A percentile compares a stretch with the other conserved stretches of the same genome.
These are phyloP conservation scores for Dryas drummondii DNA, from an alignment of 306 rosid genomes.

Conservation along the genomic window DNA sequence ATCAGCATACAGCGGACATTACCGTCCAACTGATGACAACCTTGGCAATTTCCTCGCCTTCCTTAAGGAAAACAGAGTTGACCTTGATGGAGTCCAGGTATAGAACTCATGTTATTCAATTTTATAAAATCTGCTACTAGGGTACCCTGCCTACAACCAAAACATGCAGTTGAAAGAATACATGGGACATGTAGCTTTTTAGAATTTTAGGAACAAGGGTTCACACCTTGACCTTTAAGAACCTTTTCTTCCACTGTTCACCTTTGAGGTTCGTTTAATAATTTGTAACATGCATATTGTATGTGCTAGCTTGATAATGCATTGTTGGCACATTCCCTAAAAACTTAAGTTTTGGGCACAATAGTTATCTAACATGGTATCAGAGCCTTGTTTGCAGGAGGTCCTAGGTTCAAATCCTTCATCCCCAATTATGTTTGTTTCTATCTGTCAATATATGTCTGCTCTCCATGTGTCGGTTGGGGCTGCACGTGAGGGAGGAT, in stretches of 20 bases:
- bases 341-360: too few species aligned
- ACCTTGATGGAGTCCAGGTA: conserved; percentile 40
- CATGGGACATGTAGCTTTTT: not conserved
- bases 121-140: not conserved
- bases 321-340: too few species aligned
- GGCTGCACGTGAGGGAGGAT: too few species aligned
- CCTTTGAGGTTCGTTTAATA: not conserved
- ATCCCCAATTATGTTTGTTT: too few species aligned
- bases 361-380: too few species aligned
- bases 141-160: not conserved
- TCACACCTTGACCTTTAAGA: not conserved
- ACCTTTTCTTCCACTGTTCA: not conserved
- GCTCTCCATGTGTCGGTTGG: too few species aligned
- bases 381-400: too few species aligned
- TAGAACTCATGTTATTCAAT: not conserved
- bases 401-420: too few species aligned
- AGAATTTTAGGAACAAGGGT: not conserved
- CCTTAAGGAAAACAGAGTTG: conserved; percentile 35
- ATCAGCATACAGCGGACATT: conserved; percentile 45
- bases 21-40: conserved; percentile 39
- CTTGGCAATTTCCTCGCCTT: conserved; percentile 37
- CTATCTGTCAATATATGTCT: too few species aligned
- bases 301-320: not conserved
- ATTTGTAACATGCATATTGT: not conserved
- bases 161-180: not conserved